Percentiles rank a stretch among this genome's conserved stretches.
phyloP scores from a whole-genome alignment of 2,329 filamentous ascomycete species.

The Dactylellina drechsleri region DNA sequence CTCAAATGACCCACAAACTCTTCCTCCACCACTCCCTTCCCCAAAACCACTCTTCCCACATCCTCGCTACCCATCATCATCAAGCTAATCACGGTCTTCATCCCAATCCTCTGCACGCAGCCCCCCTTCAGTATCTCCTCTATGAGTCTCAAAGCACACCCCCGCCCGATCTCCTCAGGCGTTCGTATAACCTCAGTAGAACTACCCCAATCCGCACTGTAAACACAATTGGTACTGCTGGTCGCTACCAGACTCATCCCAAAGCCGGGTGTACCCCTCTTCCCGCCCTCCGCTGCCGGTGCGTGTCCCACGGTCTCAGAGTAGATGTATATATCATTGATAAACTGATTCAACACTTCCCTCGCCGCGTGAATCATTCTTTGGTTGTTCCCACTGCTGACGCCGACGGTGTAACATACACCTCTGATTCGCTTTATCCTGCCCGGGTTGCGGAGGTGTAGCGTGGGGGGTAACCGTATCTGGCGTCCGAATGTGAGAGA shows the following conservation, averaged over 20 bases:
- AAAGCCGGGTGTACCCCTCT: slow-evolving; percentile 85
- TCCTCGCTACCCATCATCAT: slow-evolving; percentile 99
- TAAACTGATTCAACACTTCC: slow-evolving; percentile 84
- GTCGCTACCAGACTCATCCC: slow-evolving; percentile 91
- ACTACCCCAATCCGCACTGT: slow-evolving; percentile 81
- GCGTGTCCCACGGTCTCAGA: slow-evolving; percentile 67
- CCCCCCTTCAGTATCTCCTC: slow-evolving; percentile 85
- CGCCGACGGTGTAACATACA: slow-evolving; percentile 92
- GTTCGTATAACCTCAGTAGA: slow-evolving; percentile 78
- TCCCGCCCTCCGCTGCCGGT: slow-evolving; percentile 58
- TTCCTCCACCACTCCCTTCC: slow-evolving; percentile 83
- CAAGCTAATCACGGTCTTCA: slow-evolving; percentile 79
- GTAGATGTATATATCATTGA: slow-evolving; percentile 89
- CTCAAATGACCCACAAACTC: slow-evolving; percentile 81
- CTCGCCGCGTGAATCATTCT: slow-evolving; percentile 92
- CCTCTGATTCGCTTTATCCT: slow-evolving; percentile 88
- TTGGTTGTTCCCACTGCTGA: slow-evolving; percentile 90
- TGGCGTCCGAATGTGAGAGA: slow-evolving; percentile 93
- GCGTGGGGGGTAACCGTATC: slow-evolving; percentile 89
- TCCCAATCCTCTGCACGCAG: slow-evolving; percentile 78
- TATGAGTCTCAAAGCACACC: slow-evolving; percentile 87
- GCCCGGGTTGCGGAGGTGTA: slow-evolving; percentile 86
- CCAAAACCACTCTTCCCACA: slow-evolving; percentile 84
- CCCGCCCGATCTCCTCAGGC: slow-evolving; percentile 88
- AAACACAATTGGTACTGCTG: slow-evolving; percentile 82